These are phyloP conservation scores for Bipolaris cookei DNA, from an alignment of 2,329 filamentous ascomycete genomes.

Conservation along the genomic window DNA sequence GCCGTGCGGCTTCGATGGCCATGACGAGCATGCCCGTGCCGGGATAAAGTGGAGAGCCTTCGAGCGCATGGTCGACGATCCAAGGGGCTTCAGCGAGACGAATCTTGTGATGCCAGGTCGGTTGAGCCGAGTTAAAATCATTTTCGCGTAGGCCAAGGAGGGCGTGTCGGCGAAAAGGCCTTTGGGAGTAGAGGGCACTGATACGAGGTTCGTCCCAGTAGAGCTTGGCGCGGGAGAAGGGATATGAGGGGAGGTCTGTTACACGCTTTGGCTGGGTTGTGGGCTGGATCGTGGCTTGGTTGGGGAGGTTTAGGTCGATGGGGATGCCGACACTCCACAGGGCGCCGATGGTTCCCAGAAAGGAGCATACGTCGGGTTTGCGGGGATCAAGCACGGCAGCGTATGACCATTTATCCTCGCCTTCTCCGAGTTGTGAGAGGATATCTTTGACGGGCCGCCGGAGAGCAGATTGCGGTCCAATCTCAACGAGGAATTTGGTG, in stretches of 20 bases:
- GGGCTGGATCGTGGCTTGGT: conserved; percentile 12
- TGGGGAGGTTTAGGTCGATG: conserved; percentile 9
- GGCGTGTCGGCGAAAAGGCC: conserved; percentile 32
- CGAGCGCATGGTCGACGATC: conserved; percentile 56
- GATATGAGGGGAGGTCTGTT: conserved; percentile 25
- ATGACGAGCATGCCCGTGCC: conserved; percentile 44
- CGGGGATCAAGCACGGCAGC: conserved; percentile 6
- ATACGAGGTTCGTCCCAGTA: conserved; percentile 29
- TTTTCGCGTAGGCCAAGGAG: conserved; percentile 19
- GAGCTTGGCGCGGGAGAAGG: conserved; percentile 35
- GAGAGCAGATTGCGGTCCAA: conserved; percentile 19
- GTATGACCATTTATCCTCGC: conserved; percentile 12
- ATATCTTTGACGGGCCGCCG: conserved; percentile 13
- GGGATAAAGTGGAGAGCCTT: conserved; percentile 35
- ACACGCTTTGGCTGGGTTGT: conserved; percentile 5
- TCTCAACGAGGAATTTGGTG: conserved; percentile 13
- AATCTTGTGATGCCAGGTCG: conserved; percentile 56
- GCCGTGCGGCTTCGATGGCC: conserved; percentile 41
- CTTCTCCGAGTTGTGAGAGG: conserved; percentile 4
- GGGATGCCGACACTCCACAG: conserved; percentile 10
- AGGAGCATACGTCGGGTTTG: neutral
- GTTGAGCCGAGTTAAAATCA: conserved; percentile 26
- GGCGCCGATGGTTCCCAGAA: conserved; percentile 8
- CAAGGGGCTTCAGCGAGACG: conserved; percentile 53
- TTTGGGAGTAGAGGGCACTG: conserved; percentile 5